A percentile compares a stretch with the other conserved stretches of the same genome.
These are phyloP conservation scores for Sanchytrium tribonematis DNA, from an alignment of 371 early-diverging fungal species.

Conservation along the genomic window DNA sequence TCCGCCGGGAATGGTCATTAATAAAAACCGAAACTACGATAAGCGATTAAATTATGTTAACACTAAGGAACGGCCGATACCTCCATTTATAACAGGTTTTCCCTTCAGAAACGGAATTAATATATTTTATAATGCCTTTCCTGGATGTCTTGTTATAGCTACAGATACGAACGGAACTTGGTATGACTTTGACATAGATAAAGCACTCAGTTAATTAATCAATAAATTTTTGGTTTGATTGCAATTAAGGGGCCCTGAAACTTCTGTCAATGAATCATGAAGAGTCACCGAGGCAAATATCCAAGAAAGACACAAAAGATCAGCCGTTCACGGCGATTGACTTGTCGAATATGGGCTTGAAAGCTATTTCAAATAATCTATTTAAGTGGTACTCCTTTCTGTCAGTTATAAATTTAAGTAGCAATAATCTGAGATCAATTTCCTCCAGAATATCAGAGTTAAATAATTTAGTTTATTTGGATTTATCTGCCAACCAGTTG, in stretches of 20 bases:
- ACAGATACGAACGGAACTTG: neutral
- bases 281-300: neutral
- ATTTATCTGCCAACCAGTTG: slow-evolving; percentile 72
- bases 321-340: neutral
- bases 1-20: neutral
- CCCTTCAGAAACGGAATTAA: neutral
- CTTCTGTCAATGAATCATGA: neutral
- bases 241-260: too few species aligned
- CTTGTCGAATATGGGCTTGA: neutral
- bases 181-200: neutral
- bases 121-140: neutral
- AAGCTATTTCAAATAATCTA: neutral
- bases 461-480: slow-evolving; percentile 18
- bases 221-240: too few species aligned
- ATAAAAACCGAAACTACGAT: neutral
- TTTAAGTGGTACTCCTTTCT: neutral
- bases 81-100: neutral
- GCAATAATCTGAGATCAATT: neutral
- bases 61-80: neutral
- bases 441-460: slow-evolving; percentile 5
- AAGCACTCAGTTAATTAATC: too few species aligned
- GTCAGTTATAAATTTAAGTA: neutral
- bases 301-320: neutral
- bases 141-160: neutral
- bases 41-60: neutral